Conservation (phyloP, 2,329 filamentous ascomycete genomes). For the Cordyceps cicadae region DNA sequence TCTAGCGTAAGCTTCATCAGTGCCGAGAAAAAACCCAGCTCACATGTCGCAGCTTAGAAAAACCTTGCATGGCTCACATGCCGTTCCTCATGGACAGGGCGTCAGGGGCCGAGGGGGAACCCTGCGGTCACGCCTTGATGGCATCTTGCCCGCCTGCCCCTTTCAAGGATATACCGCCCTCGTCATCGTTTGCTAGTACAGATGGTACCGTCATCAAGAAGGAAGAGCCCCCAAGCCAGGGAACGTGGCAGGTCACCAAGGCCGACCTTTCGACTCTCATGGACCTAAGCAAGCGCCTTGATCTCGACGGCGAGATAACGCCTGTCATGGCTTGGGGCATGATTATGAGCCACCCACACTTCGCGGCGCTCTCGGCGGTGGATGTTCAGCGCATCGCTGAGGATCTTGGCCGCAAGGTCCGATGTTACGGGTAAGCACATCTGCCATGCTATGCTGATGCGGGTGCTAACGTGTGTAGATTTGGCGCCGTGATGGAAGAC, state of each 20-base stretch:
- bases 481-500: constrained; percentile 57
- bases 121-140: constrained; percentile 90
- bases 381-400: constrained; percentile 67
- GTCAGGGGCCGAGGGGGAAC: constrained; percentile 52
- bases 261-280: constrained; percentile 72
- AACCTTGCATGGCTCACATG: constrained; percentile 86
- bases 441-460: constrained; percentile 1
- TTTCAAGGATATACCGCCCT: constrained; percentile 39
- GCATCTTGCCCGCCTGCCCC: constrained; percentile 73
- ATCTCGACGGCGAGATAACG: constrained; percentile 84
- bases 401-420: constrained; percentile 69
- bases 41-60: constrained; percentile 63
- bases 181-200: constrained; percentile 45
- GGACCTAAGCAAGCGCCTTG: constrained; percentile 72
- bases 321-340: constrained; percentile 93
- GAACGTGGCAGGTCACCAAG: constrained; percentile 73
- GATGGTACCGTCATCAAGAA: constrained; percentile 26
- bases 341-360: constrained; percentile 63
- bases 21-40: not conserved
- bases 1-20: constrained; percentile 55
- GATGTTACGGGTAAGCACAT: constrained; percentile 84
- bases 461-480: constrained; percentile 30
- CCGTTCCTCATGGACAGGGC: constrained; percentile 63
- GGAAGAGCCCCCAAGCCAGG: constrained; percentile 36
- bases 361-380: constrained; percentile 53